phyloP scores from a whole-genome alignment of 192 early-diverging fungal genomes.

The Spizellomyces punctatus region DNA sequence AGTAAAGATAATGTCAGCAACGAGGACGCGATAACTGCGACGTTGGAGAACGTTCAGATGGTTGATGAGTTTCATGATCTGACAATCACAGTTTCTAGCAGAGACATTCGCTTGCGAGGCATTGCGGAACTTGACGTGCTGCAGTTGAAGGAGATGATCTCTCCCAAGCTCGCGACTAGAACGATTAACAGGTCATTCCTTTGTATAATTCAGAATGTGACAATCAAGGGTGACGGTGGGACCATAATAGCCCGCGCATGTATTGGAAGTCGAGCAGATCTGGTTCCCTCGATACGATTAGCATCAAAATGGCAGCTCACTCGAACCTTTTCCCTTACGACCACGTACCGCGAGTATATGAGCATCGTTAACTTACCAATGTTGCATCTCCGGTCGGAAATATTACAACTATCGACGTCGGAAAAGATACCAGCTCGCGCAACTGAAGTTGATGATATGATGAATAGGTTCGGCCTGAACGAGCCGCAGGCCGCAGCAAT shows the following conservation, averaged over 20 bases:
- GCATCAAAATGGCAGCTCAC: constrained; percentile 41
- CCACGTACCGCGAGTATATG: constrained; percentile 80
- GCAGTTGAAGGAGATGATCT: constrained; percentile 44
- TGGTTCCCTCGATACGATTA: constrained; percentile 29
- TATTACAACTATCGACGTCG: constrained; percentile 59
- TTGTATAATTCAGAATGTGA: constrained; percentile 55
- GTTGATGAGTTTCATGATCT: constrained; percentile 78
- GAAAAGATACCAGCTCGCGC: constrained; percentile 24
- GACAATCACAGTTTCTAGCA: constrained; percentile 50
- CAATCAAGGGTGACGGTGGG: constrained; percentile 43
- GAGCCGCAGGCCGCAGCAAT: constrained; percentile 90
- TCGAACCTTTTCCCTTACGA: constrained; percentile 67
- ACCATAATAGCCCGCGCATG: constrained; percentile 51
- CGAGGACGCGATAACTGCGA: constrained; percentile 47
- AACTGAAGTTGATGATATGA: constrained; percentile 40
- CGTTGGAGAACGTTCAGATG: constrained; percentile 53
- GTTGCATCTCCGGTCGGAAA: constrained; percentile 60
- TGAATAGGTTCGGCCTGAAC: constrained; percentile 78
- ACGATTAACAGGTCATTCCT: constrained; percentile 46
- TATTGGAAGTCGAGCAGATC: constrained; percentile 45
- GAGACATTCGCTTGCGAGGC: constrained; percentile 39
- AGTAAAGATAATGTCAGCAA: constrained; percentile 65
- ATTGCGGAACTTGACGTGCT: constrained; percentile 67
- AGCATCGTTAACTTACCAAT: constrained; percentile 69
- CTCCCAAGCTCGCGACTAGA: not conserved